These are phyloP conservation scores for Tuber microsphaerosporum DNA, from an alignment of 495 filamentous ascomycete genomes.

Conservation along the genomic window DNA sequence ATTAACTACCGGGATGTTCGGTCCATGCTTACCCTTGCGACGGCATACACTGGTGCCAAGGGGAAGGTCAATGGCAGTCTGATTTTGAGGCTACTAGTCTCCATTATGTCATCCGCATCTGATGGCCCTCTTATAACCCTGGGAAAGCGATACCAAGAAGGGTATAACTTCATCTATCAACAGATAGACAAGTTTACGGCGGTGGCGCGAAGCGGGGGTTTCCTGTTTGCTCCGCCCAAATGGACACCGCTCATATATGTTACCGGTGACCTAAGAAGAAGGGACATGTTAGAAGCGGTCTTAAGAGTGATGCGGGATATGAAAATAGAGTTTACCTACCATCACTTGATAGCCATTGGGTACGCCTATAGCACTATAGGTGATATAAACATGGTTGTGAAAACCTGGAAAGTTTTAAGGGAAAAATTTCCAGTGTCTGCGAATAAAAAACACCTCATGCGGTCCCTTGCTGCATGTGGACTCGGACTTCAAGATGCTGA, in stretches of 20 bases:
- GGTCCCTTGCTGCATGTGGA: neutral
- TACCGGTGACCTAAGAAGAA: neutral
- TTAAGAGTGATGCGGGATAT: neutral
- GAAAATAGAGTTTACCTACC: neutral
- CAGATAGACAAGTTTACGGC: neutral
- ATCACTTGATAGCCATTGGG: neutral
- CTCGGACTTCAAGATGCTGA: neutral
- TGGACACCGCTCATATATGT: neutral
- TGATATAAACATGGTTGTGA: neutral
- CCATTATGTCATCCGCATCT: neutral
- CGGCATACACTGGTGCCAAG: neutral
- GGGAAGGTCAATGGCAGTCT: neutral
- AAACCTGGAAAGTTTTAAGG: neutral
- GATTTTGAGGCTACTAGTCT: neutral
- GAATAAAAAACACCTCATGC: neutral
- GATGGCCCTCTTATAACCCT: neutral
- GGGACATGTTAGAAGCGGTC: neutral
- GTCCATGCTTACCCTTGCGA: neutral
- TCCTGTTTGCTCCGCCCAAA: neutral
- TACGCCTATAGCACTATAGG: neutral
- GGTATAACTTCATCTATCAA: neutral
- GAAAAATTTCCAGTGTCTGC: neutral
- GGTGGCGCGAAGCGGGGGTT: neutral
- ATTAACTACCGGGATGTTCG: slow-evolving; percentile 2
- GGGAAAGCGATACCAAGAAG: neutral